These are phyloP conservation scores for Pholiota microspora DNA, from an alignment of 768 basidiomycete species.

Conservation along the genomic window DNA sequence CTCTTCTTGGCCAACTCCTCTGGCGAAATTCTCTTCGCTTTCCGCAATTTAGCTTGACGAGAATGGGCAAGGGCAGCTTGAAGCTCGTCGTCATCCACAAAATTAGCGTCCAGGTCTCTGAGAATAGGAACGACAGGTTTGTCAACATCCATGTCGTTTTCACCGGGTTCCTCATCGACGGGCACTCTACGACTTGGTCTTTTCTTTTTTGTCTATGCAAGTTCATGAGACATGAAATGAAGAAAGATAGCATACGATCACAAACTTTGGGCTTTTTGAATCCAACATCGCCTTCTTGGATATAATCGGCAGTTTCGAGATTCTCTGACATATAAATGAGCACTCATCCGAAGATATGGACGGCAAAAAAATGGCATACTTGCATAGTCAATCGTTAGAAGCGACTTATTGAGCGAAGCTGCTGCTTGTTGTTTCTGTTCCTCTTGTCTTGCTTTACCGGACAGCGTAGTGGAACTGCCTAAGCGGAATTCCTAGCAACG, in stretches of 20 bases:
- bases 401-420: slow-evolving; percentile 71
- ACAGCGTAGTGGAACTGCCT: slow-evolving; percentile 51
- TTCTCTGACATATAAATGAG: slow-evolving; percentile 56
- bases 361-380: slow-evolving; percentile 51
- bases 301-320: slow-evolving; percentile 80
- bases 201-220: slow-evolving; percentile 86
- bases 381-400: slow-evolving; percentile 84
- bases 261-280: slow-evolving; percentile 93
- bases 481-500: slow-evolving; percentile 77
- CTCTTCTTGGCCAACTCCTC: slow-evolving; percentile 82
- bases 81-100: slow-evolving; percentile 97
- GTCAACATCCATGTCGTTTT: slow-evolving; percentile 80
- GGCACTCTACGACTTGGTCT: slow-evolving; percentile 66
- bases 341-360: not conserved
- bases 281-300: slow-evolving; percentile 87
- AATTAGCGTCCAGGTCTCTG: slow-evolving; percentile 80
- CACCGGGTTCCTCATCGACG: slow-evolving; percentile 46
- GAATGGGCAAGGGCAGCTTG: slow-evolving; percentile 89
- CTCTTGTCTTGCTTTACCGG: slow-evolving; percentile 37
- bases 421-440: slow-evolving; percentile 51
- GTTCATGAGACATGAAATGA: slow-evolving; percentile 5
- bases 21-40: slow-evolving; percentile 70
- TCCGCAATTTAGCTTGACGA: slow-evolving; percentile 77
- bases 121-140: slow-evolving; percentile 62
- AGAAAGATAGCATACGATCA: not conserved